Base-by-base conservation (phyloP, 306 rosid species). In the Hippophae gyantsensis region DNA sequence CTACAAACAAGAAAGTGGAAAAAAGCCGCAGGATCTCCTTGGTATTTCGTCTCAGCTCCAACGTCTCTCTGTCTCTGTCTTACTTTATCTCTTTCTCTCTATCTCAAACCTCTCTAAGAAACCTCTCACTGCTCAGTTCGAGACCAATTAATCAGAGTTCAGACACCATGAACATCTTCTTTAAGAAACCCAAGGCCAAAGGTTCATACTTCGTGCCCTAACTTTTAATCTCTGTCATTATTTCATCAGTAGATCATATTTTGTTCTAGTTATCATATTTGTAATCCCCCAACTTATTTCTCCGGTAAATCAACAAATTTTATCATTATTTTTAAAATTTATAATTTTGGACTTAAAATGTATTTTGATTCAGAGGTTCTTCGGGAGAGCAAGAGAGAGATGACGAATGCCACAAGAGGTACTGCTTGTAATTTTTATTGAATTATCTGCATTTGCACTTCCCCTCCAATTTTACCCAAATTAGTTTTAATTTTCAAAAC, bases 111-210 rank as follows among this genome's bases (percentile, higher is more conserved):
- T 13, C 27, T 42, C 48, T 70, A 65, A 54, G 67, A 49, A 27
- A 62, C 48, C 54, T 64, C 64, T 27, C 46, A 13, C 9, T 52
- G 32, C 54, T 44, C 3, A 52, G 64, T 57, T 58, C 65, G 47
- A 47, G 23, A 59, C 48, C 63, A 6, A 58, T 60, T 43, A 41
- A 23, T 13, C 53, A 10, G 10, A 46, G 8, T 7, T 6, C 49
- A 13, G 56, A 43, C 55, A 46, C 70, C 76, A 92, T 93, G 99
- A 93, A 84, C 76, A 69, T 93, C 70, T 88, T 93, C 84, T 23
- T 81, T 56, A 93, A 88, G 85, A 88, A 93, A 77, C 95, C 99
- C 74, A 86, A 83, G 32, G 84, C 94, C 69, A 93, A 88, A 88
- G 99, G 97, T 93, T 72, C 58, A 66, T 57, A 25, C 67, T 69